phyloP scores from a whole-genome alignment of 2,329 filamentous ascomycete species.

The Mollisiaceae sp. region DNA sequence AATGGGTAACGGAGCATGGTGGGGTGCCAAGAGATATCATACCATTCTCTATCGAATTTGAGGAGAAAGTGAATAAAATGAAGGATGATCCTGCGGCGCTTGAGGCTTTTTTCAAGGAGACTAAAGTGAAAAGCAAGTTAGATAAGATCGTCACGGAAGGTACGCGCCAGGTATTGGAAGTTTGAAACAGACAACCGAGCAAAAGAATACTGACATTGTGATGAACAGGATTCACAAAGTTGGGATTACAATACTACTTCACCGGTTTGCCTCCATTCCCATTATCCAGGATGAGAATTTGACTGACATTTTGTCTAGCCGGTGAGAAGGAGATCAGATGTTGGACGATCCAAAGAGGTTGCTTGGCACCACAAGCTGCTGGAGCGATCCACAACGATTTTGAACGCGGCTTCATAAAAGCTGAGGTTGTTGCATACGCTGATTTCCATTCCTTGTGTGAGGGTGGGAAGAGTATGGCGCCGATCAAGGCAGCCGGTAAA shows the following conservation, averaged over 20 bases:
- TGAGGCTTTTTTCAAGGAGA: slow-evolving; percentile 47
- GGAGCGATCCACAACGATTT: slow-evolving; percentile 47
- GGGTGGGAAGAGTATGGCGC: slow-evolving; percentile 50
- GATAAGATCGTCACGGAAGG: slow-evolving; percentile 51
- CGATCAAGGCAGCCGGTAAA: slow-evolving; percentile 52
- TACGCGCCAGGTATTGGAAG: no score
- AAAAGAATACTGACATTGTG: no score
- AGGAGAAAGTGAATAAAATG: slow-evolving; percentile 49
- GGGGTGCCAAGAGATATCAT: slow-evolving; percentile 49
- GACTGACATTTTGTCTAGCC: slow-evolving; percentile 32
- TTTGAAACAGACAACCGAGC: no score
- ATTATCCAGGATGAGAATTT: not conserved
- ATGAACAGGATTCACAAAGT: slow-evolving; percentile 46
- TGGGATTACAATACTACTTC: slow-evolving; percentile 53
- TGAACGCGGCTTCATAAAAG: slow-evolving; percentile 53
- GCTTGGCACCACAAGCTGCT: slow-evolving; percentile 49
- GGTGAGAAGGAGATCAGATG: slow-evolving; percentile 53
- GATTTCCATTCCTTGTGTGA: slow-evolving; percentile 52
- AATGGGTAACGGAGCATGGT: slow-evolving; percentile 52
- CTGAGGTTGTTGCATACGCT: slow-evolving; percentile 52
- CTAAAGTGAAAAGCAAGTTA: slow-evolving; percentile 49
- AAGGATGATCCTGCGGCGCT: slow-evolving; percentile 46
- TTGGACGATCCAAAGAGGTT: slow-evolving; percentile 49
- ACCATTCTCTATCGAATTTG: slow-evolving; percentile 52
- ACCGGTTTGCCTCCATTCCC: slow-evolving; percentile 33